Base-by-base conservation (phyloP, 2,329 filamentous ascomycete species). In the Peltaster fructicola region DNA sequence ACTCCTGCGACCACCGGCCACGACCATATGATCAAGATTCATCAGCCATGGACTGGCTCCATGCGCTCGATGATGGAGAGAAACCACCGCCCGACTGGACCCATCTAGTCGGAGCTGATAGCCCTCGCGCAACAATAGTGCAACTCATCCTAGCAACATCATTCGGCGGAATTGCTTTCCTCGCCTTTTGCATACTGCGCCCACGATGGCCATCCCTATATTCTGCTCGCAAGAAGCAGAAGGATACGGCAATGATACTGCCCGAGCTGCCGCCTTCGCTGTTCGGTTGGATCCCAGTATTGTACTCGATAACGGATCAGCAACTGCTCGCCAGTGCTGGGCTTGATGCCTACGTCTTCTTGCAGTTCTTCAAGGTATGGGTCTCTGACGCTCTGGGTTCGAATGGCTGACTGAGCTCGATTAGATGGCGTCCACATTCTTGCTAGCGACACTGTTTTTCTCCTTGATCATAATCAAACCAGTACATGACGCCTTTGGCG, bases 291-390 rank as follows among this genome's bases (percentile, higher is more conserved):
- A 88, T 98, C 22, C 72, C 82, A 2, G 70, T 73, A 3, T 56
- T 98, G 19, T 88, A 82, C 56, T 68, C 56, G 37, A 78, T 98
- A 32, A 80, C 73, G 2, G 84, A 95, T 37, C 73, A 91, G 44
- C 77, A 95, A 51, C 71, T 98, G 4, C 61, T 98, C 26, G 73
- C 77, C 9, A 85, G 82, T 11, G 85, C 85, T 10, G 88, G 88
- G 0, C 65, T 98, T 24, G 88, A 98, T 56, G 88, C 88, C 24
- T 98, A 80, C 54, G 88, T 93, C 36, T 93, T 98, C 46, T 62
- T 98, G 8, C 68, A 75, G 9, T 98, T 98, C 53, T 95, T 93
- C 62, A 90, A 84, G n/a, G n/a, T n/a, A n/a, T n/a, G n/a, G n/a
- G n/a, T n/a, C n/a, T n/a, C n/a, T n/a, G n/a, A n/a, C n/a, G n/a